phyloP scores from a whole-genome alignment of 1,284 basidiomycete species.

The Cutaneotrichosporon sp. region DNA sequence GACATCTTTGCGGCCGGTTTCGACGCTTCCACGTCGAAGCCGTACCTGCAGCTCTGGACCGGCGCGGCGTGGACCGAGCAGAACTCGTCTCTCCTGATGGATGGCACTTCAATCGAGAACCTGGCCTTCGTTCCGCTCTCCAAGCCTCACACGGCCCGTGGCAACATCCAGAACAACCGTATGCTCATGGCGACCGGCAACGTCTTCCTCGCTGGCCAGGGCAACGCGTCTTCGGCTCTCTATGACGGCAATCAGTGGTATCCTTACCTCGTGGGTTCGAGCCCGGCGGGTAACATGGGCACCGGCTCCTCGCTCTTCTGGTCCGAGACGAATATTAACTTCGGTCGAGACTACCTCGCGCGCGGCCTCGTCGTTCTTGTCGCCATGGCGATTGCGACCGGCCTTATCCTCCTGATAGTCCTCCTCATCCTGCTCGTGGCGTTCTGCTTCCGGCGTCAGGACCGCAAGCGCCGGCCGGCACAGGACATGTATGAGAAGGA shows the following conservation, averaged over 20 bases:
- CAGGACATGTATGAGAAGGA: constrained; percentile 63
- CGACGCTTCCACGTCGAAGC: constrained; percentile 61
- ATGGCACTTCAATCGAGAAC: constrained; percentile 63
- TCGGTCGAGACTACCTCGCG: constrained; percentile 86
- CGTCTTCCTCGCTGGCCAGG: constrained; percentile 66
- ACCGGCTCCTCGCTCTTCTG: constrained; percentile 76
- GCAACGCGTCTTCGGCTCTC: constrained; percentile 77
- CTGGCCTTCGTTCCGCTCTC: constrained; percentile 85
- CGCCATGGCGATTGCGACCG: constrained; percentile 93
- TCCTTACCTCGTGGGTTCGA: constrained; percentile 76
- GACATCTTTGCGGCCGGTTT: constrained; percentile 87
- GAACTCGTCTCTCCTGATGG: constrained; percentile 55
- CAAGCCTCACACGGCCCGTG: constrained; percentile 46
- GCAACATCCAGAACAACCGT: constrained; percentile 77
- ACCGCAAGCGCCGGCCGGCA: constrained; percentile 34
- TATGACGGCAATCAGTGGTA: constrained; percentile 82
- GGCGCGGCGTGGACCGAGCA: constrained; percentile 69
- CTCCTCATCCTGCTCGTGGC: constrained; percentile 86
- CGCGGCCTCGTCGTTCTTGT: constrained; percentile 93
- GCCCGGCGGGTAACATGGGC: constrained; percentile 68
- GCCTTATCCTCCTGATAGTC: constrained; percentile 87
- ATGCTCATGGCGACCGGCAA: constrained; percentile 87
- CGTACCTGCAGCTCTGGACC: constrained; percentile 81
- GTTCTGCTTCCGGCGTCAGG: constrained; percentile 58
- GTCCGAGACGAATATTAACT: constrained; percentile 73